Evolutionary conservation across 345 rosid species (phyloP).

Genomic region (Gossypium arboreum): DNA sequence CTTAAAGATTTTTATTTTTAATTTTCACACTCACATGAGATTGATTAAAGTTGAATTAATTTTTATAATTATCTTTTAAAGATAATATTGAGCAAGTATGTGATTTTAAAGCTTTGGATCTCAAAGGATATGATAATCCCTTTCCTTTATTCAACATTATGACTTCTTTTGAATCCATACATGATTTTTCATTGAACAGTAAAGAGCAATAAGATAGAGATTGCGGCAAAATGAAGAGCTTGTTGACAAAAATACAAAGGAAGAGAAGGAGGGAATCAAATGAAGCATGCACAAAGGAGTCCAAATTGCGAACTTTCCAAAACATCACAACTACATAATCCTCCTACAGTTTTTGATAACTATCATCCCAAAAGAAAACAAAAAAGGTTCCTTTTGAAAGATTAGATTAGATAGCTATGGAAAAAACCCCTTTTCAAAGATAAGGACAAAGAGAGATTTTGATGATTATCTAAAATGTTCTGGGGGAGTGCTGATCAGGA

Average conservation of each 20-base stretch:
- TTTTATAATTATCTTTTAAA: no score
- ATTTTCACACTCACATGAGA: no score
- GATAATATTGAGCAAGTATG: no score
- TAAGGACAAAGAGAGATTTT: neutral
- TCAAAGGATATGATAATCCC: no score
- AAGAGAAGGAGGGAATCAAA: neutral
- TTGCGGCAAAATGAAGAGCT: neutral
- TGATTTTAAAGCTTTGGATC: no score
- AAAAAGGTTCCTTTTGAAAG: neutral
- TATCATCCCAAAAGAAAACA: neutral
- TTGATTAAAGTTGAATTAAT: no score
- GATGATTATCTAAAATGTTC: neutral
- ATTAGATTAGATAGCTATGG: neutral
- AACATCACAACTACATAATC: neutral
- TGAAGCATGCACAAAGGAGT: neutral
- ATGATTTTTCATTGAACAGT: neutral
- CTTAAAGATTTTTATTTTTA: no score
- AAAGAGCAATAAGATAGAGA: neutral
- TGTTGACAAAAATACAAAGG: neutral
- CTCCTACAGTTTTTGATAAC: neutral
- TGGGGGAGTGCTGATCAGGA: neutral
- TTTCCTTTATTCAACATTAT: no score
- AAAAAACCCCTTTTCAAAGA: neutral
- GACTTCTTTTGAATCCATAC: no score
- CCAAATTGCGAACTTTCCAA: conserved; percentile 8